These are phyloP conservation scores for Scenedesmus sp. DNA, from an alignment of 163 green algal genomes.

Conservation along the genomic window DNA sequence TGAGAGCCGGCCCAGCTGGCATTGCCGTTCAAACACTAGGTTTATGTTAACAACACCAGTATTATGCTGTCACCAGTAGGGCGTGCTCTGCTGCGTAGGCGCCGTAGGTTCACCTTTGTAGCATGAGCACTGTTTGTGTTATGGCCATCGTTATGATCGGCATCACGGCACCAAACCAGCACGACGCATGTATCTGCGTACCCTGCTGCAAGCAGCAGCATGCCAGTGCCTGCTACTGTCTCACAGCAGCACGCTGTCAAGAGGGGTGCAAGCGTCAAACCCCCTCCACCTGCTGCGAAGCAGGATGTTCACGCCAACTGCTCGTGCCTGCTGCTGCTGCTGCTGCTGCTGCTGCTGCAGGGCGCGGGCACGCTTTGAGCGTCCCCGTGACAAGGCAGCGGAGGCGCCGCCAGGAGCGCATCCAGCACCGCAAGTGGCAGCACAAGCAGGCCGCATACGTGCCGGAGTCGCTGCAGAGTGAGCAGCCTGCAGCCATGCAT, in stretches of 20 bases:
- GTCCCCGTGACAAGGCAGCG: slow-evolving; percentile 14
- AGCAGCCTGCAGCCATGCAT: background rate
- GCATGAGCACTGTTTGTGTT: too few species aligned
- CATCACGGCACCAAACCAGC: too few species aligned
- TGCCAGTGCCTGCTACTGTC: background rate
- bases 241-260: too few species aligned
- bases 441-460: background rate
- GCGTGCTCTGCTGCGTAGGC: too few species aligned
- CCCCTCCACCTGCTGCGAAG: too few species aligned
- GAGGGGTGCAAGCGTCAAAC: too few species aligned
- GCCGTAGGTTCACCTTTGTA: too few species aligned
- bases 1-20: background rate
- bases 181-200: too few species aligned
- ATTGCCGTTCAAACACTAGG: background rate
- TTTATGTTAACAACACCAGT: background rate
- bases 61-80: too few species aligned
- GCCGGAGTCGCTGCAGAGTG: background rate
- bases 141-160: too few species aligned
- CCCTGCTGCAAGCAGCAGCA: background rate
- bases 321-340: background rate
- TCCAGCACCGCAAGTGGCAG: background rate
- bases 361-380: slow-evolving; percentile 42
- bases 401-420: slow-evolving; percentile 5
- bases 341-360: slow-evolving; percentile 14
- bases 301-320: background rate